Percentiles rank a stretch among this genome's conserved stretches.
phyloP scores from a whole-genome alignment of 305 asterid genomes.

The Fraxinus latifolia region DNA sequence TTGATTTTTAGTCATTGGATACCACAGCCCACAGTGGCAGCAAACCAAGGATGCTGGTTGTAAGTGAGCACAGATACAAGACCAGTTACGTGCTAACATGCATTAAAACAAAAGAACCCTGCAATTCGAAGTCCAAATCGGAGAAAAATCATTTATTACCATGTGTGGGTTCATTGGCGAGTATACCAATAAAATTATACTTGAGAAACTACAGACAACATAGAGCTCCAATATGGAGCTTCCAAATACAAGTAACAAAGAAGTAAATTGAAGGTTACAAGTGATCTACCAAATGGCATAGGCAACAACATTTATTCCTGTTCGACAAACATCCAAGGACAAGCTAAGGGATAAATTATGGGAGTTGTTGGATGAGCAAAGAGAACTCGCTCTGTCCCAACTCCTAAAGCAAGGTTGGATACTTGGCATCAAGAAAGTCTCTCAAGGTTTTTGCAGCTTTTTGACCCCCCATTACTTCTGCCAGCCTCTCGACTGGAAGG shows the following conservation, averaged over 20 bases:
- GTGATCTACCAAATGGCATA: background rate
- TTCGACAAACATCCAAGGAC: background rate
- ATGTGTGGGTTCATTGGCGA: background rate
- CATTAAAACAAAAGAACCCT: background rate
- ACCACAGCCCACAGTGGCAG: background rate
- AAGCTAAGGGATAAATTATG: background rate
- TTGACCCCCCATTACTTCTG: conserved; percentile 81
- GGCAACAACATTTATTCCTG: background rate
- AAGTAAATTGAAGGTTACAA: background rate
- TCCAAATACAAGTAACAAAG: background rate
- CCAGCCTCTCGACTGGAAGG: conserved; percentile 69
- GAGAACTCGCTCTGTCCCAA: background rate
- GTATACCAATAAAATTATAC: background rate
- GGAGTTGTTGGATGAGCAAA: background rate
- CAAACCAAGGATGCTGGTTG: background rate
- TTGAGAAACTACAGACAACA: background rate
- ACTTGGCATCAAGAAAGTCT: conserved; percentile 93
- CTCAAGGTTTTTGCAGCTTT: conserved; percentile 83
- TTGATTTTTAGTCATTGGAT: background rate
- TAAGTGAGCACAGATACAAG: background rate
- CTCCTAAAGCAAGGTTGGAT: conserved; percentile 74
- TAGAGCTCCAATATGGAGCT: background rate
- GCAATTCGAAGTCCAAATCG: background rate
- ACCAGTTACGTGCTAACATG: background rate
- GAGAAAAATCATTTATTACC: conserved; percentile 2